These are phyloP conservation scores for Amphibolis antarctica DNA, from an alignment of 106 monocot species.

Conservation along the genomic window DNA sequence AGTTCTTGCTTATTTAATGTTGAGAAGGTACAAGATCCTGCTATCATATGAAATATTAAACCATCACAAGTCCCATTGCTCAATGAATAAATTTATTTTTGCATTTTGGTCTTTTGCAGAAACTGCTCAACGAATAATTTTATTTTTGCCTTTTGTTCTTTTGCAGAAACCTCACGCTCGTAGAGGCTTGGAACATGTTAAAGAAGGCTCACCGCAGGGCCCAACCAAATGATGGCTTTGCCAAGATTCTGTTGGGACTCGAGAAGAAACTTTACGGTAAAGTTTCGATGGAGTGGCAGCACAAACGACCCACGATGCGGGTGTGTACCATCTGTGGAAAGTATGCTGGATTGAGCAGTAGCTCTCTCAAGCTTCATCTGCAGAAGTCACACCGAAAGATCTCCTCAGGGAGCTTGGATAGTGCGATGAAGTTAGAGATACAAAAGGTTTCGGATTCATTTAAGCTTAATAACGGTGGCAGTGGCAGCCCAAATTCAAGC, in stretches of 20 bases:
- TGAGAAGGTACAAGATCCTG: slow-evolving; percentile 51
- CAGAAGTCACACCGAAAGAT: slow-evolving; percentile 65
- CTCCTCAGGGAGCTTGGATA: slow-evolving; percentile 78
- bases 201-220: slow-evolving; percentile 70
- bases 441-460: slow-evolving; percentile 46
- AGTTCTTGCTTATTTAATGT: slow-evolving; percentile 74
- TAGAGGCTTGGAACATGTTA: slow-evolving; percentile 61
- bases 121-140: neutral
- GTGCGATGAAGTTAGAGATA: slow-evolving; percentile 68
- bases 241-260: slow-evolving; percentile 41
- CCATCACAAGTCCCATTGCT: neutral
- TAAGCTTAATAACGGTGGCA: slow-evolving; percentile 28
- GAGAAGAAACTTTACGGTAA: slow-evolving; percentile 54
- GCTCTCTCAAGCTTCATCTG: slow-evolving; percentile 82
- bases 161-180: slow-evolving; percentile 48
- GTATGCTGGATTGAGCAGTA: slow-evolving; percentile 74
- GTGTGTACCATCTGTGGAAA: slow-evolving; percentile 82
- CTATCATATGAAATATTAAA: neutral
- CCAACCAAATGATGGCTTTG: slow-evolving; percentile 89
- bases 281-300: slow-evolving; percentile 90
- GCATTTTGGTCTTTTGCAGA: slow-evolving; percentile 1
- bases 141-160: neutral
- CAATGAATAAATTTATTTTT: neutral
- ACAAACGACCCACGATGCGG: slow-evolving; percentile 61
- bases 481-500: slow-evolving; percentile 27